Base-by-base conservation (phyloP, 208 protist genomes). In the Leishmania turanica region DNA sequence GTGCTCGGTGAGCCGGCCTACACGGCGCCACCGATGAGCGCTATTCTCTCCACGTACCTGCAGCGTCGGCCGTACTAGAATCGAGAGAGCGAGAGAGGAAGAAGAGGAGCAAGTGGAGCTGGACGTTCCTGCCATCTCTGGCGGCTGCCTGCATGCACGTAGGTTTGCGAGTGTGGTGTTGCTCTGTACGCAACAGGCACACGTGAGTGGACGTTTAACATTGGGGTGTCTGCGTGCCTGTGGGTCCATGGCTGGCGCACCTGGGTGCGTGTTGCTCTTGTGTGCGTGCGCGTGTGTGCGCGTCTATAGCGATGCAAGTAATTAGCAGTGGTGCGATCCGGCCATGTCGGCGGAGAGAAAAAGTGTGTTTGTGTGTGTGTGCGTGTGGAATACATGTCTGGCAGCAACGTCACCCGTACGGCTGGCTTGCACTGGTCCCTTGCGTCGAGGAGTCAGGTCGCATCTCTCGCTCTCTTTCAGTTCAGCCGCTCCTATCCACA, bases 1-100 rank as follows among this genome's bases (percentile, higher is more conserved):
- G 90, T 97, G 42, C 87, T 97, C 3, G 85, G 87, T 7, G 92
- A 95, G 64, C 85, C 94, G 31, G 84, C 92, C 9, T 97, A 96
- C 86, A 94, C 92, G 11, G 91, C 85, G 31, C 92, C 94, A 17
- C 90, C 92, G 8, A 95, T 96, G 90, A 92, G 89, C 77, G 78
- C 87, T 5, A 82, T 96, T 49, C 89, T 97, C 27, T 90, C 92
- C 0, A 89, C 83, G 24, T 97, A 95, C 56, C 79, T 97, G 21
- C 87, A 88, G 71, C 87, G 88, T 13, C 77, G 82, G 24, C 34
- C 58, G 42, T 82, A 77, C 54, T 51, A 27, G 69, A 15, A 19
- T 31, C n/a, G 45, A 54, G 42, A 73, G 42, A 73, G 27, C 6
- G 11, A n/a, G 21, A 19, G 45, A 1, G 4, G 21, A 31, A 31